Evolutionary conservation across 805 yeast species (phyloP).

Genomic region (Debaryomyces tyrocola): DNA sequence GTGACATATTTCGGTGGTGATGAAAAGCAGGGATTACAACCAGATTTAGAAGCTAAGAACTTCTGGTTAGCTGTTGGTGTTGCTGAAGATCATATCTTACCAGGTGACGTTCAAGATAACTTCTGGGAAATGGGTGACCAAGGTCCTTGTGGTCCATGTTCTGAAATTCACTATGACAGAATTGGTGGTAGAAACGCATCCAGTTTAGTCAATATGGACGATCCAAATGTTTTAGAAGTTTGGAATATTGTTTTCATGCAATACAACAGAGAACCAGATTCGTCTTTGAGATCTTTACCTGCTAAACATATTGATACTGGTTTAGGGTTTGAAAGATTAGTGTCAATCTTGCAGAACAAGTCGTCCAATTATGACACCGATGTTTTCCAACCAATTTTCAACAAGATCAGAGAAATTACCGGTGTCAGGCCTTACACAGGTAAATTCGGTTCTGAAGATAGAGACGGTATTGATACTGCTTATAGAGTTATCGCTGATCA

Average conservation of each 20-base stretch:
- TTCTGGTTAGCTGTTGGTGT: slow-evolving; percentile 89
- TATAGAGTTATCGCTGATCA: slow-evolving; percentile 98
- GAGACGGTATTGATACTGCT: slow-evolving; percentile 95
- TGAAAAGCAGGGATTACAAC: slow-evolving; percentile 72
- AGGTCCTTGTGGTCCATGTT: slow-evolving; percentile 99
- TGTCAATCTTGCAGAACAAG: slow-evolving; percentile 88
- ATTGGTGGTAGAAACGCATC: slow-evolving; percentile 98
- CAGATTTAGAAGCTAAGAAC: slow-evolving; percentile 91
- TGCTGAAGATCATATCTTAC: slow-evolving; percentile 85
- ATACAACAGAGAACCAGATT: slow-evolving; percentile 90
- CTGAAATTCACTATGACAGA: slow-evolving; percentile 96
- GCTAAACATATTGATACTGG: slow-evolving; percentile 98
- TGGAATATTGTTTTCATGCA: slow-evolving; percentile 99
- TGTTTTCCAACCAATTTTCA: slow-evolving; percentile 87
- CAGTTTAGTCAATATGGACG: slow-evolving; percentile 88
- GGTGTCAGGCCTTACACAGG: slow-evolving; percentile 92
- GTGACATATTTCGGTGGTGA: slow-evolving; percentile 98
- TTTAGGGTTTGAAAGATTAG: slow-evolving; percentile 97
- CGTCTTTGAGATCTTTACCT: slow-evolving; percentile 78
- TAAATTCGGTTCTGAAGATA: slow-evolving; percentile 88
- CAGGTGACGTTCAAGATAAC: slow-evolving; percentile 88
- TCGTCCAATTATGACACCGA: slow-evolving; percentile 96
- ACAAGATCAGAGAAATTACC: slow-evolving; percentile 84
- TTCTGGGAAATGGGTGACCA: slow-evolving; percentile 99
- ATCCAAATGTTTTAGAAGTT: slow-evolving; percentile 95